These are phyloP conservation scores for Lachnellula willkommii DNA, from an alignment of 2,329 filamentous ascomycete species.

Conservation along the genomic window DNA sequence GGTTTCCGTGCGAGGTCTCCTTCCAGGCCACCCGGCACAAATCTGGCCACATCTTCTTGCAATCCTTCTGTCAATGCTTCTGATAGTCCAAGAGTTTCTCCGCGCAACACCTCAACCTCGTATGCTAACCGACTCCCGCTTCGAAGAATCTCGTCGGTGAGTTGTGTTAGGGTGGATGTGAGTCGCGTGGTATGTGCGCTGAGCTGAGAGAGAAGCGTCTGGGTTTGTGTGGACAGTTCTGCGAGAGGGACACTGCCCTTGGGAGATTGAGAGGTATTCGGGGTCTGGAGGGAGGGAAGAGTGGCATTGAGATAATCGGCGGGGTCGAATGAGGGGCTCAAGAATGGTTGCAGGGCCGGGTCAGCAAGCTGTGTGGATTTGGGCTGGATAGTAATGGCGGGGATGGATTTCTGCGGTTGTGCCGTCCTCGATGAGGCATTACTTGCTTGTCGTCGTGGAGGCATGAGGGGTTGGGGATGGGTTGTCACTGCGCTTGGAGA, in stretches of 20 bases:
- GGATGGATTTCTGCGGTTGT: constrained; percentile 8
- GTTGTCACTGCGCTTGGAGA: not conserved
- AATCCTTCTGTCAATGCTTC: constrained; percentile 72
- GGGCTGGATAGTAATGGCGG: constrained; percentile 16
- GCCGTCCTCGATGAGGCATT: constrained; percentile 16
- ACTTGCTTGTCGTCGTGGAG: constrained; percentile 25
- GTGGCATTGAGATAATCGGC: constrained; percentile 78
- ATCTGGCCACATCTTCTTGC: constrained; percentile 65
- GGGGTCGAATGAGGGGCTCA: constrained; percentile 72
- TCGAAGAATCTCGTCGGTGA: constrained; percentile 91
- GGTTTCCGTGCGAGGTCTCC: constrained; percentile 21
- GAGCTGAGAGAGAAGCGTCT: constrained; percentile 78
- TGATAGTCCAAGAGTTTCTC: constrained; percentile 74
- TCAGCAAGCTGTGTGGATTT: constrained; percentile 62
- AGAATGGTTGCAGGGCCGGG: constrained; percentile 67
- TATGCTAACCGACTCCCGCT: constrained; percentile 86
- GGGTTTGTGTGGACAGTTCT: constrained; percentile 75
- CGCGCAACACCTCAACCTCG: constrained; percentile 88
- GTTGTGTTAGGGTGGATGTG: constrained; percentile 73
- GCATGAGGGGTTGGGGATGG: not conserved
- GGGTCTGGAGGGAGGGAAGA: constrained; percentile 59
- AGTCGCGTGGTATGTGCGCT: constrained; percentile 83
- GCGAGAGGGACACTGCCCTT: constrained; percentile 51
- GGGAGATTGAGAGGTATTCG: constrained; percentile 20
- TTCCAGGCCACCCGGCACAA: constrained; percentile 52